These are phyloP conservation scores for Puccinia horiana DNA, from an alignment of 1,284 basidiomycete species.

Conservation along the genomic window DNA sequence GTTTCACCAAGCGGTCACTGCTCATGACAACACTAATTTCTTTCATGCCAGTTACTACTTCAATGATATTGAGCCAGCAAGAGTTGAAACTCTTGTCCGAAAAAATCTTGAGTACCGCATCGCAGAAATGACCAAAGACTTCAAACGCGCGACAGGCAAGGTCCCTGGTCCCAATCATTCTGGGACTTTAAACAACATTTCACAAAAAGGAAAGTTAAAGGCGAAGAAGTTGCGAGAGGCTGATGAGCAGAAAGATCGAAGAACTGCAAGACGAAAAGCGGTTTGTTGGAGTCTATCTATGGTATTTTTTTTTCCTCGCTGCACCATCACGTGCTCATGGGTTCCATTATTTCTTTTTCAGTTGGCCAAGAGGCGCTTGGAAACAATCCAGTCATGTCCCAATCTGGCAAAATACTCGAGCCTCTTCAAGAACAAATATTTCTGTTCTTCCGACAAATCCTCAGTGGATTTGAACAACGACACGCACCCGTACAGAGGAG, in stretches of 20 bases:
- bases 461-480: background rate
- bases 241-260: conserved; percentile 1
- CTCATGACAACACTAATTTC: background rate
- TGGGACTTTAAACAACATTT: background rate
- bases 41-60: background rate
- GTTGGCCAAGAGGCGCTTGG: background rate
- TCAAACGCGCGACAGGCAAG: background rate
- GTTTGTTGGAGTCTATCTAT: background rate
- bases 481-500: conserved; percentile 5
- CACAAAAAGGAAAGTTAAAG: background rate
- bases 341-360: background rate
- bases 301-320: too few relatives aligned
- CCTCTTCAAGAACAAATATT: background rate
- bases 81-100: background rate
- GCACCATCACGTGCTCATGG: too few relatives aligned
- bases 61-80: background rate
- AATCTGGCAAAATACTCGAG: background rate
- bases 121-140: background rate
- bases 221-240: background rate
- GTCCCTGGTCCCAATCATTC: background rate
- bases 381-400: background rate
- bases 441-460: conserved; percentile 31
- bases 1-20: background rate
- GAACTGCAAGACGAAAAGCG: background rate
- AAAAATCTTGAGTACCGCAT: background rate